Percentiles rank a stretch among this genome's conserved stretches.
Conservation (phyloP, 2,329 filamentous ascomycete species). For the Gaeumannomyces sp. region DNA sequence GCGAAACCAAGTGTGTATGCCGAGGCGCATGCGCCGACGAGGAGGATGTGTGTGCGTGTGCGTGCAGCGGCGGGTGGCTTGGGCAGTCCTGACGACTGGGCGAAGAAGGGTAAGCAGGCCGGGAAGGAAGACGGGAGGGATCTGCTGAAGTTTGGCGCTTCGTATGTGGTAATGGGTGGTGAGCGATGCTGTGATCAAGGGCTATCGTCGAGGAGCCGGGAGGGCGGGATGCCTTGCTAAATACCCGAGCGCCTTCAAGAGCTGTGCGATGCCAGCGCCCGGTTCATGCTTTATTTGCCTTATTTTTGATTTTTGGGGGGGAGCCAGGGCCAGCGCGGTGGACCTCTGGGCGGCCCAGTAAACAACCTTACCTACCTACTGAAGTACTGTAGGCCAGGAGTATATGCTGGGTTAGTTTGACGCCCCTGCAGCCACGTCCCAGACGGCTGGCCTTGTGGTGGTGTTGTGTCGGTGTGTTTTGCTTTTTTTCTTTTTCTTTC, state of each 20-base stretch:
- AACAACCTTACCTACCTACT: background rate
- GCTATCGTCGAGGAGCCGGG: background rate
- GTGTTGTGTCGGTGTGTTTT: background rate
- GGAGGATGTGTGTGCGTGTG: background rate
- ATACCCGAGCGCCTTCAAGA: background rate
- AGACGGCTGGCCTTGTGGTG: background rate
- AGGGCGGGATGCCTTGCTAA: conserved; percentile 1
- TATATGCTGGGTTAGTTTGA: background rate
- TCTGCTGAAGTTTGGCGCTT: background rate
- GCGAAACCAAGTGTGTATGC: background rate
- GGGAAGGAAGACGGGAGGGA: background rate
- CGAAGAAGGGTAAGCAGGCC: background rate
- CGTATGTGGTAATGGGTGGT: background rate
- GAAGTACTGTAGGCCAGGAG: background rate
- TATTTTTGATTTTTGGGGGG: background rate
- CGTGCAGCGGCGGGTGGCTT: background rate
- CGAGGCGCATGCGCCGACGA: background rate
- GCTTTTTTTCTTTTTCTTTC: background rate
- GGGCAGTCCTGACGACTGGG: background rate
- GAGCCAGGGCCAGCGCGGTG: background rate
- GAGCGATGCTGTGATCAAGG: background rate
- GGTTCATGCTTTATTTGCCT: background rate
- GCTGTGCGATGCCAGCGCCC: background rate
- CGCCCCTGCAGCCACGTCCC: conserved; percentile 1
- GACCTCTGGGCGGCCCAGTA: background rate